Evolutionary conservation across 306 rosid species (phyloP).

Genomic region (Rubus idaeus): DNA sequence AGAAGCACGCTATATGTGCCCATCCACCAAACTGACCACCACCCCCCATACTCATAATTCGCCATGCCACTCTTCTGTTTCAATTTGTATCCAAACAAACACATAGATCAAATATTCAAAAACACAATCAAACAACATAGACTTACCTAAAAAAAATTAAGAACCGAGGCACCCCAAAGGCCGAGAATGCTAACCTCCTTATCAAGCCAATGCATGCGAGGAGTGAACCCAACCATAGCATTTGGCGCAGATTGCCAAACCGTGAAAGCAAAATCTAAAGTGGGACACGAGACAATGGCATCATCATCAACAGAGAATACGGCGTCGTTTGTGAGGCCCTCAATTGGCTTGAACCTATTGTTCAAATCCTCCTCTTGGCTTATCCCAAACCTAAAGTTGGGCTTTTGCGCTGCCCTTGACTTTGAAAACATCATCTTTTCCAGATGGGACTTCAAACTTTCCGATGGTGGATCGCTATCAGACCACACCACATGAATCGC

Average conservation of each 20-base stretch:
- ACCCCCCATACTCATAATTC: conserved; percentile 56
- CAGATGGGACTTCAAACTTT: conserved; percentile 37
- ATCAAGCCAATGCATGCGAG: conserved; percentile 61
- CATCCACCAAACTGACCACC: conserved; percentile 74
- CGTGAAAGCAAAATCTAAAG: conserved; percentile 54
- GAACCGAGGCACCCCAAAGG: too few species aligned
- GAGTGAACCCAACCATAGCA: conserved; percentile 64
- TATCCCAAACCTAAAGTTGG: conserved; percentile 40
- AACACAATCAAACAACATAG: not conserved
- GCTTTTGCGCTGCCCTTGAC: conserved; percentile 27
- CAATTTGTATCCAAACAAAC: conserved; percentile 14
- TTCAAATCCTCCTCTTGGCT: conserved; percentile 33
- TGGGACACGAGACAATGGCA: conserved; percentile 51
- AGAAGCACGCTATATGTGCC: conserved; percentile 66
- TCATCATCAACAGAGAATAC: conserved; percentile 59
- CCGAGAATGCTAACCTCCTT: conserved; percentile 37
- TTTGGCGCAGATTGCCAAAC: conserved; percentile 53
- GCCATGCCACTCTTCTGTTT: conserved; percentile 43
- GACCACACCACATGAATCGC: conserved; percentile 49
- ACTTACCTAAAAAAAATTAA: too few species aligned
- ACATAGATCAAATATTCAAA: not conserved
- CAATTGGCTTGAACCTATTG: conserved; percentile 43
- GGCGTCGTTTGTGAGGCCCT: conserved; percentile 35
- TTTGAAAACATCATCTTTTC: conserved; percentile 33
- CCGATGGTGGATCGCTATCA: conserved; percentile 42